phyloP scores from a whole-genome alignment of 257 asterid genomes.

The Solanum lycopersicoides region DNA sequence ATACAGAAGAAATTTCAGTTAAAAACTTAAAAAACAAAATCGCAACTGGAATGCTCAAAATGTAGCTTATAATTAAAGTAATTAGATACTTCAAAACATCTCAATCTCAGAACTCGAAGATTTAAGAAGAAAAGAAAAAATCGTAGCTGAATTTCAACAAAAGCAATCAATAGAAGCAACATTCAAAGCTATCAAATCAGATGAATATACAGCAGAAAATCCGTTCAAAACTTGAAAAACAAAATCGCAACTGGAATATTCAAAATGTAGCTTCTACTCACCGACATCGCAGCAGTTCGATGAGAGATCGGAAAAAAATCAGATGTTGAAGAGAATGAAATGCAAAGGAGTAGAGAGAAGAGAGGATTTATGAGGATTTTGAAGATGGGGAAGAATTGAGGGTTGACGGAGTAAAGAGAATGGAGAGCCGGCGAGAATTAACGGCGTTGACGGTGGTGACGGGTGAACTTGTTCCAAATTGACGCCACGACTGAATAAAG shows the following conservation, averaged over 20 bases:
- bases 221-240: not conserved
- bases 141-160: not conserved
- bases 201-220: not conserved
- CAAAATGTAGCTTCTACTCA: conserved; percentile 15
- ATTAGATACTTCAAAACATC: not conserved
- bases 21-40: not conserved
- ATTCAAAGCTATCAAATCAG: not conserved
- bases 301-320: not conserved
- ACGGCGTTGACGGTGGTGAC: conserved; percentile 26
- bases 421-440: conserved; percentile 12
- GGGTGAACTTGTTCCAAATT: not conserved
- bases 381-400: not conserved
- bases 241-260: not conserved
- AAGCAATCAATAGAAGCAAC: not conserved
- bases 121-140: not conserved
- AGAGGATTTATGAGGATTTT: conserved; percentile 10
- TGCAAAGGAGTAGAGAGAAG: not conserved
- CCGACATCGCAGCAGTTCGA: conserved; percentile 34
- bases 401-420: not conserved
- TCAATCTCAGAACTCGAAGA: not conserved
- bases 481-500: not conserved
- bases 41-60: not conserved
- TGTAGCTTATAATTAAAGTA: not conserved
- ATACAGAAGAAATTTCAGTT: not conserved
- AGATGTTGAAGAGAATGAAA: not conserved